Base-by-base conservation (phyloP, 2,329 filamentous ascomycete species). In the Ilyonectria mors-panacis region DNA sequence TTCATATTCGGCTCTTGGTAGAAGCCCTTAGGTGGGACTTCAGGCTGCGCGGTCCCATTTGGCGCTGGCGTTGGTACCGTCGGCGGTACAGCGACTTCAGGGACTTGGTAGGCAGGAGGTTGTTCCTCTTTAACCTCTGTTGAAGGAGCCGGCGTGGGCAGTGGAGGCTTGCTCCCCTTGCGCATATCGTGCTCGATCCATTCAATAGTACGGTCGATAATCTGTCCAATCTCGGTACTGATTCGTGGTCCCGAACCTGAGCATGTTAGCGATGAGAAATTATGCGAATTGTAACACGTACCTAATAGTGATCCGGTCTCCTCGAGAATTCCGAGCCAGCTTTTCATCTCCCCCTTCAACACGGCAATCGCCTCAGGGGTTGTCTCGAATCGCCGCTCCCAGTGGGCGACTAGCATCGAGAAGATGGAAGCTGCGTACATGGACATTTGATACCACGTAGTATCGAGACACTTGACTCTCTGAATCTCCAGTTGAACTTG, bases 361-460 rank as follows among this genome's bases (percentile, higher is more conserved):
- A 80, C 80, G 17, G 85, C 82, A 59, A 94, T 81, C 64, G 93
- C 89, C 2, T 84, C 83, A 0, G 84, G 80, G 0, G 87, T 89
- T 12, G 89, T 87, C 10, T 87, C 84, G 55, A 88, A 87, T 33
- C 91, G 85, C 54, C 91, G 87, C 76, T 94, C 88, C 83, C 89
- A 93, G 62, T 91, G 87, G 2, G 89, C 88, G 53, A 92, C 93
- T 0, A 95, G 81, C 15, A 88, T 90, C 0, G 92, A 92, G 73
- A 94, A 93, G 63, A 93, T 90, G 28, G 92, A 92, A 48, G 91
- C 89, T 13, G 93, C 85, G 75, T 93, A 94, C 6, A 93, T 87
- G 0, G 92, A 91, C 55, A 89, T 86, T 54, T 92, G 91, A 73
- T 93, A 92, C 92, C 93, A 95, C 1, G 92, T 94, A 1, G 92